Percentiles rank a stretch among this genome's conserved stretches.
phyloP scores from a whole-genome alignment of 805 yeast genomes.

The Wickerhamomyces mucosus region DNA sequence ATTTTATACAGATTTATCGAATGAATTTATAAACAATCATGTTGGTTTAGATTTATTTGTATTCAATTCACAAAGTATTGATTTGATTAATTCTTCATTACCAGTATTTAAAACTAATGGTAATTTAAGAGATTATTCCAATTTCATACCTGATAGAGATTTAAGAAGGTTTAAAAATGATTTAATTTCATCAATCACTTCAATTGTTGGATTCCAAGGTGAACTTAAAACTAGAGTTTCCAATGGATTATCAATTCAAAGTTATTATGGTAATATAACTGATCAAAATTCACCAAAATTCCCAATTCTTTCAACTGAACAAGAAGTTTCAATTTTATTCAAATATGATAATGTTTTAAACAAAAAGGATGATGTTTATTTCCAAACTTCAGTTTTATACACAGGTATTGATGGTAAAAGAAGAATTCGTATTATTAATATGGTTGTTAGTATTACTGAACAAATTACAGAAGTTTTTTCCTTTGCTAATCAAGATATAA shows the following conservation, averaged over 20 bases:
- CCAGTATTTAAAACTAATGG: conserved; percentile 70
- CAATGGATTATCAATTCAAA: conserved; percentile 71
- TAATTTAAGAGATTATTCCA: conserved; percentile 47
- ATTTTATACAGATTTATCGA: conserved; percentile 52
- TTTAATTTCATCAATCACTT: conserved; percentile 39
- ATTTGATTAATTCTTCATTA: conserved; percentile 62
- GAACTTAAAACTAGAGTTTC: conserved; percentile 82
- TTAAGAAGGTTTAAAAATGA: conserved; percentile 56
- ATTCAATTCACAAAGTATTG: conserved; percentile 55
- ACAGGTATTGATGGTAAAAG: conserved; percentile 70
- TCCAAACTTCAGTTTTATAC: conserved; percentile 84
- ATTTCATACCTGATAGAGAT: conserved; percentile 61
- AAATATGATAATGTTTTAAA: conserved; percentile 68
- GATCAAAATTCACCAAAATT: conserved; percentile 52
- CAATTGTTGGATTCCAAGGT: conserved; percentile 65
- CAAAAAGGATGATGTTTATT: conserved; percentile 68
- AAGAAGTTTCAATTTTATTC: conserved; percentile 61
- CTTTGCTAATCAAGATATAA: conserved; percentile 70
- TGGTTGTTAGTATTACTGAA: conserved; percentile 73
- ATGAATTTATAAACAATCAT: conserved; percentile 43
- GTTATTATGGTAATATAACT: conserved; percentile 55
- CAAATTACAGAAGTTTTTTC: conserved; percentile 64
- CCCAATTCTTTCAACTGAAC: conserved; percentile 56
- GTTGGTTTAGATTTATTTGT: conserved; percentile 75
- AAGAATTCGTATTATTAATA: conserved; percentile 79